Evolutionary conservation across 2,329 filamentous ascomycete species (phyloP).

Genomic region (Alternaria solani): DNA sequence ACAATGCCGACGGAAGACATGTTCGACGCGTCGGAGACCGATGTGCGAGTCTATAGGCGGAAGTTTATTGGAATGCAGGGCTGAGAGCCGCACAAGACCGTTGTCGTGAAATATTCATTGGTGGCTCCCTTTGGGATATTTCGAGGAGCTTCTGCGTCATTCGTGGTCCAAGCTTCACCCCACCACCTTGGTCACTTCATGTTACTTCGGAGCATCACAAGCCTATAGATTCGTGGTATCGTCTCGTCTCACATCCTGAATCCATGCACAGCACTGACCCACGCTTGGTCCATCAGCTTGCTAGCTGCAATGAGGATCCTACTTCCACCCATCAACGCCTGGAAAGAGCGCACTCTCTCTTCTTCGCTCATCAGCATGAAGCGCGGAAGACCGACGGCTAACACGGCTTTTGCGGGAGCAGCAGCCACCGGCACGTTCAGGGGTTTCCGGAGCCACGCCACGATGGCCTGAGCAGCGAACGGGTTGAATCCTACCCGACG

Average conservation of each 20-base stretch:
- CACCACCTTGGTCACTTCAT: neutral
- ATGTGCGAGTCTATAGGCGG: neutral
- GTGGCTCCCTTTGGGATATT: slow-evolving; percentile 27
- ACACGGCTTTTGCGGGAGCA: neutral
- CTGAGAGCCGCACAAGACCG: neutral
- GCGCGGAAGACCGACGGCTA: slow-evolving; percentile 55
- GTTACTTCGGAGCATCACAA: neutral
- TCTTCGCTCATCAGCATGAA: slow-evolving; percentile 66
- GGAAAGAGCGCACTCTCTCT: slow-evolving; percentile 62
- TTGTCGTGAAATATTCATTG: slow-evolving; percentile 7
- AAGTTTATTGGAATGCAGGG: neutral
- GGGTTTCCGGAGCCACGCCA: slow-evolving; percentile 52
- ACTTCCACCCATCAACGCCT: slow-evolving; percentile 61
- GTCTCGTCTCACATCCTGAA: slow-evolving; percentile 29
- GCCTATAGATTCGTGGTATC: neutral
- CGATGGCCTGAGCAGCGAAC: slow-evolving; percentile 73
- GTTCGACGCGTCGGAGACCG: neutral
- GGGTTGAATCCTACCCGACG: slow-evolving; percentile 72
- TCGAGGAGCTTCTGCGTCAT: slow-evolving; percentile 34
- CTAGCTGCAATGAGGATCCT: slow-evolving; percentile 63
- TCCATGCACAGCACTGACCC: slow-evolving; percentile 53
- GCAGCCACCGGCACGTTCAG: slow-evolving; percentile 17
- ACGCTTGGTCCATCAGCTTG: slow-evolving; percentile 60
- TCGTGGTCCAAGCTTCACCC: slow-evolving; percentile 21
- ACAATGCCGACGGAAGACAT: slow-evolving; percentile 68